Conservation (phyloP, 2,329 filamentous ascomycete species). For the Hymenoscyphus occultus region DNA sequence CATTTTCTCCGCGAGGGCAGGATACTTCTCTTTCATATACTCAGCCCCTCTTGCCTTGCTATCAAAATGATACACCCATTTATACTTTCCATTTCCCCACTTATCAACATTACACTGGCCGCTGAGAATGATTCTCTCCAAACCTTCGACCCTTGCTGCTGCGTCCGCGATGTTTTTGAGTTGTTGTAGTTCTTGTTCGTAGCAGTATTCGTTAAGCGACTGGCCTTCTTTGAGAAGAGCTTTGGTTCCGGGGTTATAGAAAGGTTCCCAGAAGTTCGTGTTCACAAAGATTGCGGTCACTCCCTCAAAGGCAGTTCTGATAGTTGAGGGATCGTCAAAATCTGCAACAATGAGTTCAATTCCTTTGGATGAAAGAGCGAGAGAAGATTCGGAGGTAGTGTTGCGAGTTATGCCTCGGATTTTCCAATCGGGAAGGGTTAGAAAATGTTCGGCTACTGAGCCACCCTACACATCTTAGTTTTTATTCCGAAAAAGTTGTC, state of each 20-base stretch:
- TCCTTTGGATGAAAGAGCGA: conserved; percentile 39
- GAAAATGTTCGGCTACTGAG: conserved; percentile 25
- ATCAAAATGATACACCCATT: conserved; percentile 38
- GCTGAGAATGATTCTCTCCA: conserved; percentile 42
- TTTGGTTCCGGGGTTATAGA: conserved; percentile 24
- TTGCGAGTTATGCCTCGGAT: conserved; percentile 27
- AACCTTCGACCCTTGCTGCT: conserved; percentile 33
- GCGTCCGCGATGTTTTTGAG: conserved; percentile 39
- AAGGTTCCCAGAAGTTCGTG: conserved; percentile 38
- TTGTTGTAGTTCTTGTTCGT: conserved; percentile 39
- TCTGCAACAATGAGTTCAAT: conserved; percentile 43
- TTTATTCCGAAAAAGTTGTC: neutral
- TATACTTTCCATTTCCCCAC: conserved; percentile 43
- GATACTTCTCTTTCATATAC: conserved; percentile 35
- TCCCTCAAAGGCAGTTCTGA: conserved; percentile 42
- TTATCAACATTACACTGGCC: conserved; percentile 38
- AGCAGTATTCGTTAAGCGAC: conserved; percentile 26
- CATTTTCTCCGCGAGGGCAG: conserved; percentile 32
- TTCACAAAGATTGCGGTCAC: conserved; percentile 49
- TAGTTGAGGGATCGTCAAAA: conserved; percentile 38
- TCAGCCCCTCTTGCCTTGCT: conserved; percentile 39
- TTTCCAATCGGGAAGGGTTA: conserved; percentile 16
- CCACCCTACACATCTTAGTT: conserved; percentile 17
- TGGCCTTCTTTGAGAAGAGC: conserved; percentile 22
- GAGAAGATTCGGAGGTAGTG: conserved; percentile 26